Conservation (phyloP, 306 rosid genomes). For the Ochetophila trinervis region DNA sequence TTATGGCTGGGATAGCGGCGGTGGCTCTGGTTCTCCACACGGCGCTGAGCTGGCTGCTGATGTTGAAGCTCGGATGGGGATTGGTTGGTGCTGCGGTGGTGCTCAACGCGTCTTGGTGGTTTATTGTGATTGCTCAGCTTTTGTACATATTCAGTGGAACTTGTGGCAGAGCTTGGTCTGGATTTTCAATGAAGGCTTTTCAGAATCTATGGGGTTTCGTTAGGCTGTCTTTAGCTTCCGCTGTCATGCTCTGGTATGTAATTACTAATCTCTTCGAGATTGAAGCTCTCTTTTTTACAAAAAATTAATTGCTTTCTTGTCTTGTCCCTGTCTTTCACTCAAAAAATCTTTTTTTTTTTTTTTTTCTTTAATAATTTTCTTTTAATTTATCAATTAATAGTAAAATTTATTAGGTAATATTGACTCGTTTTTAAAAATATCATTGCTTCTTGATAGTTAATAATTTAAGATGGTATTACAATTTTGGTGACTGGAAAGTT, state of each 20-base stretch:
- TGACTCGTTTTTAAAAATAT: too few relatives aligned
- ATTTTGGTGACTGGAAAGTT: too few relatives aligned
- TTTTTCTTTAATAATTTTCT: too few relatives aligned
- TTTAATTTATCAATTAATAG: too few relatives aligned
- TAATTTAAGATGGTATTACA: too few relatives aligned
- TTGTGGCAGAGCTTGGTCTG: conserved; percentile 73
- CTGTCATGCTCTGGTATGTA: conserved; percentile 92
- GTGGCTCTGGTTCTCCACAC: conserved; percentile 56
- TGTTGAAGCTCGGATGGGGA: conserved; percentile 61
- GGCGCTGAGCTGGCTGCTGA: conserved; percentile 67
- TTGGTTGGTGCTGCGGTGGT: conserved; percentile 72
- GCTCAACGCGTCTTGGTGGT: conserved; percentile 72
- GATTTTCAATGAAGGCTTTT: conserved; percentile 69
- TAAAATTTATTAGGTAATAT: too few relatives aligned
- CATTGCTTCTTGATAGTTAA: too few relatives aligned
- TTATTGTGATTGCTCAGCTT: conserved; percentile 60
- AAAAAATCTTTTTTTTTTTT: too few relatives aligned
- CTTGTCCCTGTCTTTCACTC: too few relatives aligned
- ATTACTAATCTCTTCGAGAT: too few relatives aligned
- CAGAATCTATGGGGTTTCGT: conserved; percentile 65
- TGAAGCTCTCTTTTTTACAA: too few relatives aligned
- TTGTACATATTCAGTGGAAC: conserved; percentile 52
- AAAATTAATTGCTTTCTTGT: too few relatives aligned
- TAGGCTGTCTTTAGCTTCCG: conserved; percentile 70
- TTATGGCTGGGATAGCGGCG: conserved; percentile 67